Evolutionary conservation across 2,329 filamentous ascomycete species (phyloP), one percentile per base, ranked within the genome.

Genomic region (Beauveria pseudobassiana): DNA sequence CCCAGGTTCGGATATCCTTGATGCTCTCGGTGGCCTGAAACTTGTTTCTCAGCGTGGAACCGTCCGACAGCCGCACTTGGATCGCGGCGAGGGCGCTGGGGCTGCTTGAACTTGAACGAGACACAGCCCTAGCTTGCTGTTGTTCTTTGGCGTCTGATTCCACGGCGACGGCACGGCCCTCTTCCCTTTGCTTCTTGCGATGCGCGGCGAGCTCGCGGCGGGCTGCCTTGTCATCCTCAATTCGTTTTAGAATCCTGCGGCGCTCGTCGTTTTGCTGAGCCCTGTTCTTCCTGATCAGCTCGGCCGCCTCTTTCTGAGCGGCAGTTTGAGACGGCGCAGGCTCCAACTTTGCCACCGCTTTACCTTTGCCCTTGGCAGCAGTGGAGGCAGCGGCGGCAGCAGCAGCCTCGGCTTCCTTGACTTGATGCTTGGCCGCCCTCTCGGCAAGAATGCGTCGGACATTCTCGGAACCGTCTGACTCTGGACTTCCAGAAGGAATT

Each of bases 1-100:
- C 82, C 90, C 91, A 97, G 7, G 79, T 75, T 8, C 93, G 83
- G 1, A 98, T 87, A 49, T 90, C 83, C 7, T 73, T 77, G 3
- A 97, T 79, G 0, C 82, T 89, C 7, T 83, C 79, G 2, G 77
- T 76, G 24, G 86, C 84, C 12, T 84, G 77, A 72, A 97, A 96
- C 20, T 83, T 85, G 3, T 81, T 82, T 46, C 91, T 86, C 20
- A 97, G 83, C 1, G 87, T 92, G 12, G 87, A 87, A 10, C 93
- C 93, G 70, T 97, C 91, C 62, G 96, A 89, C 0, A 96, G 79
- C 8, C 93, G 85, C 20, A 96, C 84, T 68, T 95, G 91, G 1
- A 97, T 77, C 20, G 87, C 83, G 1, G 75, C 72, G 67, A 71
- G 72, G 18, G 69, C 69, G 7, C 72, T 70, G 1, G 65, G 40